Base-by-base conservation (phyloP, 805 yeast species). In the Hanseniaspora mollemarum region DNA sequence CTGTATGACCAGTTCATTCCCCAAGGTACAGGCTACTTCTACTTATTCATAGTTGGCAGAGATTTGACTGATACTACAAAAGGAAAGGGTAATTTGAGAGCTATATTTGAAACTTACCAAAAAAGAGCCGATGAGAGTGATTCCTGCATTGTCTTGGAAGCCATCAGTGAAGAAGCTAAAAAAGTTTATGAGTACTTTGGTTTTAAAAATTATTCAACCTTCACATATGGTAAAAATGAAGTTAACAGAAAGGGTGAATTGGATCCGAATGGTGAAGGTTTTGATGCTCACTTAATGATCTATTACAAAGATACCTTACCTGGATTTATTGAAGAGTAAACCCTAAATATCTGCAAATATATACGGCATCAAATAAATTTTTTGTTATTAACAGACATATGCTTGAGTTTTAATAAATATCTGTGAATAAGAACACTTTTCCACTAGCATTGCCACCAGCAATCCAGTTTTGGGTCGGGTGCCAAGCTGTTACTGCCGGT, bases 401-500 rank as follows among this genome's bases (percentile, higher is more conserved):
- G 4, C 7, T 24, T 31, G 5, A 31, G 31, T 10, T 26, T 36
- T 21, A 25, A 41, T 40, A 48, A 37, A 32, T 37, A 18, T 59
- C 59, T 13, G 64, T 55, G 46, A 63, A 84, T 48, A 86, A 62
- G 61, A 82, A 85, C 0, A 80, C 80, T 60, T 88, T 88, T 7
- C 97, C 97, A 59, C 94, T 84, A 19, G 96, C 92, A 54, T 88
- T 84, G 9, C 95, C 97, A 1, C 98, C 98, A 2, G 77, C 87
- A 4, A 83, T 66, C 96, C 96, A 87, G 63, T 90, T 87, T 59
- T 81, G 74, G 0, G 84, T 75, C 1, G 88, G 94, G 62, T 92
- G 97, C 68, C 90, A 75, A 15, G 76, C 71, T 15, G 80, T 73
- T 1, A 84, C 96, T 0, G 97, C 96, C 0, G 98, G 97, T 2